These are phyloP conservation scores for Pleurotus sapidus DNA, from an alignment of 768 basidiomycete genomes.

Conservation along the genomic window DNA sequence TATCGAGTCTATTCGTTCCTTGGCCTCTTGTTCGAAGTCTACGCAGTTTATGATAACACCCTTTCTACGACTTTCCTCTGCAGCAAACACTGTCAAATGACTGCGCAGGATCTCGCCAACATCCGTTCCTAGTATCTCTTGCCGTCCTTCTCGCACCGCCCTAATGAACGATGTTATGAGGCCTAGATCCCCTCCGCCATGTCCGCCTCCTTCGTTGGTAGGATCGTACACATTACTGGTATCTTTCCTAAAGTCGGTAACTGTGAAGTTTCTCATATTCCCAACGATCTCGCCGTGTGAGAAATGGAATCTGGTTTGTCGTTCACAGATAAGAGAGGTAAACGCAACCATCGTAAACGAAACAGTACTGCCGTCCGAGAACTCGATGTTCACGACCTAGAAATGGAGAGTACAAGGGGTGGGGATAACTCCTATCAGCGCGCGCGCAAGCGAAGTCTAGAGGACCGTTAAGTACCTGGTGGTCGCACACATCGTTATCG, in stretches of 20 bases:
- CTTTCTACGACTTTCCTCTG: conserved; percentile 71
- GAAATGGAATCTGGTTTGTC: conserved; percentile 85
- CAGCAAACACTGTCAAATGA: conserved; percentile 86
- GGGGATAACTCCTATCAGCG: too few species aligned
- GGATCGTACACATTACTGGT: conserved; percentile 46
- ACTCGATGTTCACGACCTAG: conserved; percentile 80
- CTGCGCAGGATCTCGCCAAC: conserved; percentile 69
- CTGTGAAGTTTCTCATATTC: conserved; percentile 73
- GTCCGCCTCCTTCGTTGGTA: conserved; percentile 59
- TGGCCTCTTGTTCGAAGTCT: conserved; percentile 57
- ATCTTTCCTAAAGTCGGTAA: conserved; percentile 66
- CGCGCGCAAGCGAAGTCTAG: too few species aligned
- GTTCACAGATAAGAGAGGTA: conserved; percentile 74
- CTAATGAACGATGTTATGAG: conserved; percentile 74
- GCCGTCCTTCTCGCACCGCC: conserved; percentile 65
- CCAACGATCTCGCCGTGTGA: conserved; percentile 88
- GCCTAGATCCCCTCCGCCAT: conserved; percentile 83
- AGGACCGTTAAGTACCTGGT: conserved; percentile 43
- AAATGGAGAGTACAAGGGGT: background rate
- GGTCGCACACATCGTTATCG: conserved; percentile 84
- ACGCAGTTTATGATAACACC: conserved; percentile 68
- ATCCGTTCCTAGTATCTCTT: conserved; percentile 63
- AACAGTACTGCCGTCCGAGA: conserved; percentile 74
- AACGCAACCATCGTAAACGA: conserved; percentile 91
- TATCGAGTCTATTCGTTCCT: conserved; percentile 14